Percentiles rank a stretch among this genome's conserved stretches.
These are phyloP conservation scores for Fusarium transvaalense DNA, from an alignment of 2,329 filamentous ascomycete species.

Conservation along the genomic window DNA sequence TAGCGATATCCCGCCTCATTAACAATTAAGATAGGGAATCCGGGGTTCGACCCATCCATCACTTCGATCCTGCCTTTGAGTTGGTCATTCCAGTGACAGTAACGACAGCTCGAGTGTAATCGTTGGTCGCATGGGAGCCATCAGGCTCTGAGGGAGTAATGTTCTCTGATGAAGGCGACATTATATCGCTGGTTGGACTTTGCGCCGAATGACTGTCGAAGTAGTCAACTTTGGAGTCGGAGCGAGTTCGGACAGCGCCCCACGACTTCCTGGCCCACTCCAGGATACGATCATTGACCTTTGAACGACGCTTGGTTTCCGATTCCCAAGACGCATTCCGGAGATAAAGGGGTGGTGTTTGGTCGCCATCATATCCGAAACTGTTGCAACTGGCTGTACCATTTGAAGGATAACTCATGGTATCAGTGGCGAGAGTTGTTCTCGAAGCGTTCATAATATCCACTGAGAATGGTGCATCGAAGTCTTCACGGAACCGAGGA, in stretches of 20 bases:
- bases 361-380: constrained; percentile 44
- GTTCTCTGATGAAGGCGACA: constrained; percentile 36
- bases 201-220: constrained; percentile 30
- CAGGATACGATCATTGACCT: constrained; percentile 51
- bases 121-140: constrained; percentile 15
- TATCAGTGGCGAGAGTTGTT: constrained; percentile 47
- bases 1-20: constrained; percentile 31
- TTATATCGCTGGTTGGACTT: constrained; percentile 36
- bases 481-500: constrained; percentile 56
- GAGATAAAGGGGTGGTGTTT: constrained; percentile 38
- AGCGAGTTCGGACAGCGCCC: constrained; percentile 44
- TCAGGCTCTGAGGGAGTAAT: constrained; percentile 34
- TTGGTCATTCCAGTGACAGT: constrained; percentile 32
- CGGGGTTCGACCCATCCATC: constrained; percentile 15
- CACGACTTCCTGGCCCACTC: constrained; percentile 54
- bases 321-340: constrained; percentile 49
- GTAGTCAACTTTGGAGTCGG: constrained; percentile 45
- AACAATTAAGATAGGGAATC: constrained; percentile 17
- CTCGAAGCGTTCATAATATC: constrained; percentile 51
- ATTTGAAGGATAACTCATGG: constrained; percentile 46
- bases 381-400: constrained; percentile 44
- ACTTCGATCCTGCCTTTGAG: constrained; percentile 27
- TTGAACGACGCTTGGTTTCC: constrained; percentile 47
- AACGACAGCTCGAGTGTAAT: constrained; percentile 28
- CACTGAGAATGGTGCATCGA: constrained; percentile 56